These are phyloP conservation scores for Microsporum canis DNA, from an alignment of 2,329 filamentous ascomycete genomes.

Conservation along the genomic window DNA sequence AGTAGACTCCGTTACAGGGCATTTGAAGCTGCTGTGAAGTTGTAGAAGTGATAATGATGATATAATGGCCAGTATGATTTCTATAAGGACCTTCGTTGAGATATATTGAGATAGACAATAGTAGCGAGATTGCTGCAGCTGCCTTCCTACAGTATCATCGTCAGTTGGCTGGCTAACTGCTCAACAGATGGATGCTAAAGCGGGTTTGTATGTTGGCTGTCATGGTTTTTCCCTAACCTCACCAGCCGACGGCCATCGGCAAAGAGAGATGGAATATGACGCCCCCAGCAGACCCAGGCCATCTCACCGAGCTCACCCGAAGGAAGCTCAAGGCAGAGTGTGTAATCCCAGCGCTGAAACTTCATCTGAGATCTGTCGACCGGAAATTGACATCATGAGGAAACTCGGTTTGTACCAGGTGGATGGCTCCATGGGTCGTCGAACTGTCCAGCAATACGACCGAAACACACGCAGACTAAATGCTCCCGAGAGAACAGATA, in stretches of 20 bases:
- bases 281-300: conserved; percentile 44
- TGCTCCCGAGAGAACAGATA: conserved; percentile 10
- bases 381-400: conserved; percentile 72
- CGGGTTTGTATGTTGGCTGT: conserved; percentile 50
- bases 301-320: conserved; percentile 55
- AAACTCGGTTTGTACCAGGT: conserved; percentile 22
- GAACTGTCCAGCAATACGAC: conserved; percentile 77
- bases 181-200: not conserved
- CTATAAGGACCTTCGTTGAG: too few species aligned
- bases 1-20: conserved; percentile 74
- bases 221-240: conserved; percentile 89
- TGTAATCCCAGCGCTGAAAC: conserved; percentile 37
- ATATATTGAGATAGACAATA: too few species aligned
- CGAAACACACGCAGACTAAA: conserved; percentile 42
- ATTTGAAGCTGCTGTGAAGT: conserved; percentile 65
- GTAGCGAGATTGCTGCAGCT: too few species aligned
- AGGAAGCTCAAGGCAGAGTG: conserved; percentile 54
- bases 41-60: not conserved
- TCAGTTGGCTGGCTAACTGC: too few species aligned
- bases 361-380: conserved; percentile 93
- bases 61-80: not conserved
- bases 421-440: conserved; percentile 75
- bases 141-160: too few species aligned
- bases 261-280: conserved; percentile 85
- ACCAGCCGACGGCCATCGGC: conserved; percentile 77